Evolutionary conservation across 2,329 filamentous ascomycete species (phyloP).

Genomic region (Pseudogymnoascus sp.): DNA sequence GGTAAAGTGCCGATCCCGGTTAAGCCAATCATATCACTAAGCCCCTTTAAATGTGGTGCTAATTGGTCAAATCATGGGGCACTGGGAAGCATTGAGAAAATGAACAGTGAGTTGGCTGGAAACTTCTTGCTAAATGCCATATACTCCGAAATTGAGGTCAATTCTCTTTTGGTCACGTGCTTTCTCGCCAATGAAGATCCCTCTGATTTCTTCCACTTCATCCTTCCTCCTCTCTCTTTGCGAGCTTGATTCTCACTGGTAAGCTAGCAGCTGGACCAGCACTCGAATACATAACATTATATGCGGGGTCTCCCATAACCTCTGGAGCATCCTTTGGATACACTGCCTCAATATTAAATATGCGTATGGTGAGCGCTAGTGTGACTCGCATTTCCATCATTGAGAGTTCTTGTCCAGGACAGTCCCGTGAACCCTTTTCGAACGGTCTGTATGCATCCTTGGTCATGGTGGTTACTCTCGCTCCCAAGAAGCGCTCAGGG

Average conservation of each 20-base stretch:
- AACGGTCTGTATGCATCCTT: slow-evolving; percentile 48
- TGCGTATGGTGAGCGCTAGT: slow-evolving; percentile 38
- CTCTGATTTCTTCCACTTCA: too few relatives aligned
- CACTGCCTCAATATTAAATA: slow-evolving; percentile 38
- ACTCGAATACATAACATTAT: neutral
- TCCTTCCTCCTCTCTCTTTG: neutral
- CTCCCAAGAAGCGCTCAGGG: slow-evolving; percentile 40
- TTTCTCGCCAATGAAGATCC: neutral
- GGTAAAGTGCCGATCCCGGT: too few relatives aligned
- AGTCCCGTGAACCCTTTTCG: slow-evolving; percentile 47
- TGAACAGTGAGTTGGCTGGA: too few relatives aligned
- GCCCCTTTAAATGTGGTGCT: too few relatives aligned
- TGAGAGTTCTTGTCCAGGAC: slow-evolving; percentile 50
- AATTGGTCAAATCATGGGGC: too few relatives aligned
- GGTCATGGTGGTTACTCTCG: slow-evolving; percentile 23
- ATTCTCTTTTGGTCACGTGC: too few relatives aligned
- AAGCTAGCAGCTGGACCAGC: neutral
- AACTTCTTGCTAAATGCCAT: too few relatives aligned
- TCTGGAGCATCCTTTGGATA: neutral
- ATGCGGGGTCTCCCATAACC: neutral
- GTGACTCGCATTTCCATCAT: slow-evolving; percentile 42
- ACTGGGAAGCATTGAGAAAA: too few relatives aligned
- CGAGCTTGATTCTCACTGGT: neutral
- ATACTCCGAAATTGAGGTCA: too few relatives aligned
- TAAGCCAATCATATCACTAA: too few relatives aligned